phyloP scores from a whole-genome alignment of 2,329 filamentous ascomycete genomes.

The Sporothrix luriei region DNA sequence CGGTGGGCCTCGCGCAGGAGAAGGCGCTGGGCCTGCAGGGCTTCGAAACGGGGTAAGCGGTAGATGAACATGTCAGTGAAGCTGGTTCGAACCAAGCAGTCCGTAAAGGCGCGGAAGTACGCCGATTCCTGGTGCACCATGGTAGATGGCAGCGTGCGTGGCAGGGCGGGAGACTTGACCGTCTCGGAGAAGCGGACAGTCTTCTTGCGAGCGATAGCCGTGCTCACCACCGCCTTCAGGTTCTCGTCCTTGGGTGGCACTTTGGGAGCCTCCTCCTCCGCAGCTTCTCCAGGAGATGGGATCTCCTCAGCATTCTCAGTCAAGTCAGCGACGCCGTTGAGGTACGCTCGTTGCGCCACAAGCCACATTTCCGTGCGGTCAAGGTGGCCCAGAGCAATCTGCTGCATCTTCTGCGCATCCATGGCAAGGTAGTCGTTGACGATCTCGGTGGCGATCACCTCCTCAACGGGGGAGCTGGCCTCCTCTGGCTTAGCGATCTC shows the following conservation, averaged over 20 bases:
- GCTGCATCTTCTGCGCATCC: slow-evolving; percentile 73
- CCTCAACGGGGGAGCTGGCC: slow-evolving; percentile 49
- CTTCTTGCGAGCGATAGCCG: slow-evolving; percentile 58
- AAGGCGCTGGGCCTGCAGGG: slow-evolving; percentile 79
- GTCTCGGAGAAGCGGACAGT: slow-evolving; percentile 72
- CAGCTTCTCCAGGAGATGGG: slow-evolving; percentile 32
- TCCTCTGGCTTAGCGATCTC: slow-evolving; percentile 41
- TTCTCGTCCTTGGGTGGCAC: slow-evolving; percentile 38
- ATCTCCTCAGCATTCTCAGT: slow-evolving; percentile 40
- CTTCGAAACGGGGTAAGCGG: slow-evolving; percentile 81
- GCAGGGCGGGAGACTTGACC: slow-evolving; percentile 48
- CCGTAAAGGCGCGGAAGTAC: slow-evolving; percentile 86
- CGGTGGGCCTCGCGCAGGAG: slow-evolving; percentile 72
- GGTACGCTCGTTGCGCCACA: slow-evolving; percentile 75
- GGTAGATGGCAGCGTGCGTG: slow-evolving; percentile 56
- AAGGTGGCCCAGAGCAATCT: slow-evolving; percentile 70
- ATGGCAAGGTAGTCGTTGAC: slow-evolving; percentile 72
- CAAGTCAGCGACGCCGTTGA: slow-evolving; percentile 66
- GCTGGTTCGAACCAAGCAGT: slow-evolving; percentile 67
- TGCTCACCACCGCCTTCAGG: slow-evolving; percentile 36
- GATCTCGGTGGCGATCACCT: slow-evolving; percentile 66
- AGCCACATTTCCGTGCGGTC: slow-evolving; percentile 89
- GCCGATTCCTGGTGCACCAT: slow-evolving; percentile 67
- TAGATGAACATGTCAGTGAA: slow-evolving; percentile 79
- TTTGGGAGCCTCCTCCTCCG: slow-evolving; percentile 37